Conservation (phyloP, 2,329 filamentous ascomycete species). For the Cytospora schulzeri region DNA sequence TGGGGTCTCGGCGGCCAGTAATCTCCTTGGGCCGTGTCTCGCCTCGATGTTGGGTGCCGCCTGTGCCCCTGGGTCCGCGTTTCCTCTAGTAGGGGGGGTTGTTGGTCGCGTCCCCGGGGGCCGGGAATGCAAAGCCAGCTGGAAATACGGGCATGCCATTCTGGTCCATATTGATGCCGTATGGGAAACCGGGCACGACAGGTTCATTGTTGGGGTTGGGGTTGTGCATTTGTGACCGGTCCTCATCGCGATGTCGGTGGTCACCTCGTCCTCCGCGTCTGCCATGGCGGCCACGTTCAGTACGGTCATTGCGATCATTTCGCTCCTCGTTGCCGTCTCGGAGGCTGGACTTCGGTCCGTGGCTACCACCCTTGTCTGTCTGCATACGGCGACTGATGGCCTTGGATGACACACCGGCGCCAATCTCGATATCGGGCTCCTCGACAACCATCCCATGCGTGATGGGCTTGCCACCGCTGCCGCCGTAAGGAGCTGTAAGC, state of each 20-base stretch:
- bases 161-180: conserved; percentile 46
- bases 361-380: conserved; percentile 66
- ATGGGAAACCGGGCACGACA: conserved; percentile 43
- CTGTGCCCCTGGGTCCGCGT: too few relatives aligned
- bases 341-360: conserved; percentile 65
- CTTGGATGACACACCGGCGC: conserved; percentile 95
- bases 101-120: conserved; percentile 23
- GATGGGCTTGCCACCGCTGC: conserved; percentile 81
- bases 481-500: conserved; percentile 88
- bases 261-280: conserved; percentile 28
- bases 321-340: conserved; percentile 37
- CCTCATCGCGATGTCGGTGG: conserved; percentile 34
- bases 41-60: background rate
- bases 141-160: conserved; percentile 56
- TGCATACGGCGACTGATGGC: conserved; percentile 72
- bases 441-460: conserved; percentile 86
- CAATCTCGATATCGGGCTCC: conserved; percentile 98
- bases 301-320: conserved; percentile 7
- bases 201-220: conserved; percentile 33
- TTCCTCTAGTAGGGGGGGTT: conserved; percentile 25
- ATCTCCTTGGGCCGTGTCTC: background rate
- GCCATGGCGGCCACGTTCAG: conserved; percentile 28
- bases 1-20: background rate
- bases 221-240: conserved; percentile 32
- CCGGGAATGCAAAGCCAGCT: conserved; percentile 46